Evolutionary conservation across 2,329 filamentous ascomycete genomes (phyloP).

Genomic region (Purpureocillium takamizusanense): DNA sequence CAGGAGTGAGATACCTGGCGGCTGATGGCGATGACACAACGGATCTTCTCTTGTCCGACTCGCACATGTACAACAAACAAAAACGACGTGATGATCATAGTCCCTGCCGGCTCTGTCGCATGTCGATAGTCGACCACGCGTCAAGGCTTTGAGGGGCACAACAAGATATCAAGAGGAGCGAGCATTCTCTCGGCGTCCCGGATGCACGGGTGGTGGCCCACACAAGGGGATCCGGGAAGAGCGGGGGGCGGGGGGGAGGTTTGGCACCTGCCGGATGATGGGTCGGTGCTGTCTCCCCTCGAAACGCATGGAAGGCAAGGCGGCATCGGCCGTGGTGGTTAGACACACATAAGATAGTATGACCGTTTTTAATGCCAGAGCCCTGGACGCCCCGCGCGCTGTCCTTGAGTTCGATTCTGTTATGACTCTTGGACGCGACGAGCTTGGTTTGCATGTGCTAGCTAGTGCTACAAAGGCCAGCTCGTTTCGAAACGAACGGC

Average conservation of each 20-base stretch:
- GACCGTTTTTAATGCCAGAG: conserved; percentile 10
- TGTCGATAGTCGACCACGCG: conserved; percentile 14
- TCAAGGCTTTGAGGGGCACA: too few relatives aligned
- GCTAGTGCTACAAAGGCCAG: too few relatives aligned
- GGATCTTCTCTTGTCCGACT: conserved; percentile 9
- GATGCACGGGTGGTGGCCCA: neutral
- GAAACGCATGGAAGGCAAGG: neutral
- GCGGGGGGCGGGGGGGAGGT: too few relatives aligned
- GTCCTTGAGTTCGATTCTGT: neutral
- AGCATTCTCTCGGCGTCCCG: conserved; percentile 2
- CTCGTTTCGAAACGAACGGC: too few relatives aligned
- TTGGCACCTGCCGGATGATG: too few relatives aligned
- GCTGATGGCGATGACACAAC: conserved; percentile 9
- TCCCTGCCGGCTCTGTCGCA: conserved; percentile 16
- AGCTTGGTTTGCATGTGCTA: too few relatives aligned
- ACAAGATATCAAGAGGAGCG: too few relatives aligned
- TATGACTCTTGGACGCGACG: neutral
- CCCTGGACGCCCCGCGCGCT: neutral
- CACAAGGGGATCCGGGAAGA: too few relatives aligned
- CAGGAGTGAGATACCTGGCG: conserved; percentile 17
- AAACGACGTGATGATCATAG: conserved; percentile 18
- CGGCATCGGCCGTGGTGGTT: conserved; percentile 1
- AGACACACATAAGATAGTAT: conserved; percentile 7
- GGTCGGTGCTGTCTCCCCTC: too few relatives aligned
- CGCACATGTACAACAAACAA: conserved; percentile 21